A percentile compares a stretch with the other conserved stretches of the same genome.
These are phyloP conservation scores for Ogataea paradorogensis DNA, from an alignment of 805 yeast genomes.

Conservation along the genomic window DNA sequence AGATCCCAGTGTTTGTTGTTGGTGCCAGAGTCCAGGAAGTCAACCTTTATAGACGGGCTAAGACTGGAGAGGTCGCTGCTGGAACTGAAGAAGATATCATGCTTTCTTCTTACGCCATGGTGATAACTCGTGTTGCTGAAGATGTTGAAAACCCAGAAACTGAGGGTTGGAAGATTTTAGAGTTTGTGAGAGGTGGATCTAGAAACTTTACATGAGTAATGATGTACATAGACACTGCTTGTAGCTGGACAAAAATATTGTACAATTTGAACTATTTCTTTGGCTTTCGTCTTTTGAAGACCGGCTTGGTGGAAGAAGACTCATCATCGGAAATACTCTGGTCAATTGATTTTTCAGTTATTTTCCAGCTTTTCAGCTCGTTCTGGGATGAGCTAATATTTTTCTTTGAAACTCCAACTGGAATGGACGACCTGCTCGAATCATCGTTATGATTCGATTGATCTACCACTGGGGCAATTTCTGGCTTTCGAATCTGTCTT, in stretches of 20 bases:
- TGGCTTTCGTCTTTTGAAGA: constrained; percentile 20
- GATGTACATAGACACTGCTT: constrained; percentile 5
- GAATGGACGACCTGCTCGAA: background rate
- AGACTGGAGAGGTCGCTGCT: constrained; percentile 92
- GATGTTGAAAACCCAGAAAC: constrained; percentile 87
- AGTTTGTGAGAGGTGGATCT: constrained; percentile 90
- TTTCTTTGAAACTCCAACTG: constrained; percentile 1
- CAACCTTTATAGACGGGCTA: constrained; percentile 80
- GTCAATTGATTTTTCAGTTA: constrained; percentile 17
- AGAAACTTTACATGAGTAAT: constrained; percentile 61
- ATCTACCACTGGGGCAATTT: background rate
- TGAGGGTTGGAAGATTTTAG: constrained; percentile 95
- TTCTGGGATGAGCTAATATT: constrained; percentile 7
- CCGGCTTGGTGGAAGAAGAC: constrained; percentile 2
- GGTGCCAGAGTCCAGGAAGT: constrained; percentile 97
- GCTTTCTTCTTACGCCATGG: constrained; percentile 94
- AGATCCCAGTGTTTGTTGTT: constrained; percentile 87
- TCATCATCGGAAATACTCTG: constrained; percentile 9
- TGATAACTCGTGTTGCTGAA: constrained; percentile 88
- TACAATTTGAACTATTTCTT: constrained; percentile 2
- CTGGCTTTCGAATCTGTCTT: background rate
- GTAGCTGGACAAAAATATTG: constrained; percentile 7
- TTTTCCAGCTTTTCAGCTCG: constrained; percentile 31
- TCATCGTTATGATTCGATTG: background rate
- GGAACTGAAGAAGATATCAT: constrained; percentile 93